phyloP scores from a whole-genome alignment of 2,329 filamentous ascomycete genomes.

The Elsinoe perseae region DNA sequence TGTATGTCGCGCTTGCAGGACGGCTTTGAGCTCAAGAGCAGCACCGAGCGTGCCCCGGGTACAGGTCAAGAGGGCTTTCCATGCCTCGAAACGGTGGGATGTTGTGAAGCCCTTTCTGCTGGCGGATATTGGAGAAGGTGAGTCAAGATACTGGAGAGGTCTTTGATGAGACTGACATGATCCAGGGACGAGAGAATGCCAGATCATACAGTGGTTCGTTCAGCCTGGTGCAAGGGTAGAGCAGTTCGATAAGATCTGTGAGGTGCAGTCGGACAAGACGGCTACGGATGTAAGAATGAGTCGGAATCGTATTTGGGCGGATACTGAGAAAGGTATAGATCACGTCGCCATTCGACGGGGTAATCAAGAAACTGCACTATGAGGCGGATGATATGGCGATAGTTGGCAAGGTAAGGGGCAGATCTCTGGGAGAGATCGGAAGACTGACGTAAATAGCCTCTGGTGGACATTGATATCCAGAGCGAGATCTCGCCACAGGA shows the following conservation, averaged over 20 bases:
- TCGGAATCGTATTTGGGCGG: conserved; percentile 15
- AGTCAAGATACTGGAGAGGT: conserved; percentile 20
- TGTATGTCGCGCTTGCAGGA: conserved; percentile 12
- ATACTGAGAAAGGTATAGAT: conserved; percentile 51
- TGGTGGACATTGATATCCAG: conserved; percentile 91
- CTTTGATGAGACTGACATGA: conserved; percentile 18
- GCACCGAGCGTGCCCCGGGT: background rate
- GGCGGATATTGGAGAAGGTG: conserved; percentile 81
- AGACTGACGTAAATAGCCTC: conserved; percentile 47
- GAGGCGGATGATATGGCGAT: conserved; percentile 93
- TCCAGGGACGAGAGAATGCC: conserved; percentile 89
- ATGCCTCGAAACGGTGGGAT: conserved; percentile 23
- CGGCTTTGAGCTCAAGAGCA: background rate
- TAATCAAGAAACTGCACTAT: conserved; percentile 94
- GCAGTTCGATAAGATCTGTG: conserved; percentile 95
- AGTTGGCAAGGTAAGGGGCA: conserved; percentile 60
- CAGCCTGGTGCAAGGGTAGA: conserved; percentile 91
- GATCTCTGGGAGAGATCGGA: background rate
- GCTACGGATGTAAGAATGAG: conserved; percentile 45
- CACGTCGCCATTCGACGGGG: conserved; percentile 87
- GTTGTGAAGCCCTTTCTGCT: conserved; percentile 72
- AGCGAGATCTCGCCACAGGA: conserved; percentile 63
- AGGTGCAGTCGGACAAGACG: conserved; percentile 97
- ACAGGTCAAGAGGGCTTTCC: conserved; percentile 22
- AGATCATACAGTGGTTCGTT: conserved; percentile 99